Conservation (phyloP, 1,139 yeast genomes). For the Blastobotrys serpentis region DNA sequence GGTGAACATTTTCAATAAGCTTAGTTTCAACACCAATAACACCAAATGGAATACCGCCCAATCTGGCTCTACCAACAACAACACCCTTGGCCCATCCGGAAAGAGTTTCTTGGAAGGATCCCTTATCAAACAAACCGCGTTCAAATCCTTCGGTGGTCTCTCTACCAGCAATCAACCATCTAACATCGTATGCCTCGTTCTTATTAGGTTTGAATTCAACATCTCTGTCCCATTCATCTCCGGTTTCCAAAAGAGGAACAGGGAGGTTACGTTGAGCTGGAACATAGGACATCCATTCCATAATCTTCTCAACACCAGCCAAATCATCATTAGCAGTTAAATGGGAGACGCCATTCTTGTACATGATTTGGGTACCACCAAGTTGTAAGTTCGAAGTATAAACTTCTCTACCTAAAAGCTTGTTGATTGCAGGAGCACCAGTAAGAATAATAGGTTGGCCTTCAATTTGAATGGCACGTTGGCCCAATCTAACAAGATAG, state of each 20-base stretch:
- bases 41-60: slow-evolving; percentile 98
- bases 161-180: slow-evolving; percentile 93
- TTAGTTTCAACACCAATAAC: slow-evolving; percentile 95
- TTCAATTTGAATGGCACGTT: slow-evolving; percentile 97
- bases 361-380: slow-evolving; percentile 99
- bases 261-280: slow-evolving; percentile 91
- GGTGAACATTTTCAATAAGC: slow-evolving; percentile 80
- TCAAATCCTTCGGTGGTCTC: slow-evolving; percentile 70
- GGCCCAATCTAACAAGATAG: slow-evolving; percentile 93
- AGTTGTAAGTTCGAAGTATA: slow-evolving; percentile 94
- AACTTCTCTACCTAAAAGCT: slow-evolving; percentile 93
- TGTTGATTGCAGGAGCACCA: slow-evolving; percentile 98
- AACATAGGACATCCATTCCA: slow-evolving; percentile 94
- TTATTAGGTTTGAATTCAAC: slow-evolving; percentile 76
- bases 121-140: slow-evolving; percentile 85
- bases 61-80: slow-evolving; percentile 96
- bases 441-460: slow-evolving; percentile 98
- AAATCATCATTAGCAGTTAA: slow-evolving; percentile 92
- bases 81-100: slow-evolving; percentile 99
- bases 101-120: slow-evolving; percentile 93
- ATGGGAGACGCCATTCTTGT: slow-evolving; percentile 96
- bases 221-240: slow-evolving; percentile 90
- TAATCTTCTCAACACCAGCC: slow-evolving; percentile 92
- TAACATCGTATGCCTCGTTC: slow-evolving; percentile 79
- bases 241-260: slow-evolving; percentile 80